phyloP scores from a whole-genome alignment of 352 stramenopile genomes.

The Phytopythium litorale region DNA sequence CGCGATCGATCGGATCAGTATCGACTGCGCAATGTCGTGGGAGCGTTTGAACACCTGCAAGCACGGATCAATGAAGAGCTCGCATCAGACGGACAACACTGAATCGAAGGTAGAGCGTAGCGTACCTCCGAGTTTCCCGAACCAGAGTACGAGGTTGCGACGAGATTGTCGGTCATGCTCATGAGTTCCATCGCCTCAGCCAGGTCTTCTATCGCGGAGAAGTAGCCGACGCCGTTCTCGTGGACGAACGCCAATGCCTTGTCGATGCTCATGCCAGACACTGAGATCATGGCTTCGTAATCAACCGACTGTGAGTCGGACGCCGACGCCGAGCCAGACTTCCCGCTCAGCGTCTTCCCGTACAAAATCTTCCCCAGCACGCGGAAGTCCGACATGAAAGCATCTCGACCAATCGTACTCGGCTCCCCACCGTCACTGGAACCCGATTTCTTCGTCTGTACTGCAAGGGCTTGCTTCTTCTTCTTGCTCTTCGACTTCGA shows the following conservation, averaged over 20 bases:
- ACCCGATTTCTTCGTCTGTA: neutral
- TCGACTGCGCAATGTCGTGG: conserved; percentile 41
- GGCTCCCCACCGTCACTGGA: conserved; percentile 5
- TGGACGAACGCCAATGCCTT: conserved; percentile 62
- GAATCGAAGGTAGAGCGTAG: neutral
- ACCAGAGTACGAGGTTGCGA: conserved; percentile 49
- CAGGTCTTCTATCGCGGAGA: conserved; percentile 72
- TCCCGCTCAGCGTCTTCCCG: conserved; percentile 41
- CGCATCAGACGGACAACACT: too few species aligned
- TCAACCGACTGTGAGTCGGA: conserved; percentile 12
- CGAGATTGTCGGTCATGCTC: conserved; percentile 60
- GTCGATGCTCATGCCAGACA: conserved; percentile 51
- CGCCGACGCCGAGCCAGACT: conserved; percentile 6
- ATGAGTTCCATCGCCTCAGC: conserved; percentile 57
- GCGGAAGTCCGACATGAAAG: conserved; percentile 81
- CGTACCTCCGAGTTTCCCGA: conserved; percentile 48
- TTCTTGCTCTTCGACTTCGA: conserved; percentile 8
- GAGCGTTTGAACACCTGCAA: conserved; percentile 52
- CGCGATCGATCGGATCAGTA: conserved; percentile 61
- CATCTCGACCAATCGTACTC: conserved; percentile 32
- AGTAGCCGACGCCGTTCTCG: conserved; percentile 69
- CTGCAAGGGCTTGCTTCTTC: neutral
- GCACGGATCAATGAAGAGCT: too few species aligned
- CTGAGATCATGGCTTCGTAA: conserved; percentile 51
- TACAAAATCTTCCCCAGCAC: conserved; percentile 77